Evolutionary conservation across 2,329 filamentous ascomycete species (phyloP).

Genomic region (Colletotrichum nymphaeae): DNA sequence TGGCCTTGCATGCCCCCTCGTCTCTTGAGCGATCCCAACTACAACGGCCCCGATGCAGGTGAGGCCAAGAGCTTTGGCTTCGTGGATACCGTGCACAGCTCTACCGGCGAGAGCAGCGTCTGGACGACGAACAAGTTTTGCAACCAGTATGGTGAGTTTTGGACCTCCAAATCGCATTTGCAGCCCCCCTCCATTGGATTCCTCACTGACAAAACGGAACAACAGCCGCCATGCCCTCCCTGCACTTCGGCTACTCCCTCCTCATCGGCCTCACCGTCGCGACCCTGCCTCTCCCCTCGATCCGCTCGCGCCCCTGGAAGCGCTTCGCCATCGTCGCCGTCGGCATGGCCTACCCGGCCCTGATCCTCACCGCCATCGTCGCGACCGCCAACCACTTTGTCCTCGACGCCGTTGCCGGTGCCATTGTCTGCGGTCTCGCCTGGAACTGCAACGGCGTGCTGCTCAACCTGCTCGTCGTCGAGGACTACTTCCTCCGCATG

Average conservation of each 20-base stretch:
- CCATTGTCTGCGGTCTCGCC: constrained; percentile 71
- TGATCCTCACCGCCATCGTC: constrained; percentile 75
- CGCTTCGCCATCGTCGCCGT: constrained; percentile 56
- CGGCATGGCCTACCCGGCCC: constrained; percentile 72
- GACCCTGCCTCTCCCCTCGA: constrained; percentile 70
- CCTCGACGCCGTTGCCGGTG: constrained; percentile 77
- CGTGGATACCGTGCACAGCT: constrained; percentile 60
- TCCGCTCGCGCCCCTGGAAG: constrained; percentile 62
- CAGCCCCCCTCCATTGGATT: neutral
- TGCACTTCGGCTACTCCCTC: constrained; percentile 81
- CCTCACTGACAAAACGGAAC: constrained; percentile 20
- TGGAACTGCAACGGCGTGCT: constrained; percentile 68
- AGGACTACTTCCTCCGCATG: constrained; percentile 75
- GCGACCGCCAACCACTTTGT: constrained; percentile 81
- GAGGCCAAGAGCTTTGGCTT: constrained; percentile 69
- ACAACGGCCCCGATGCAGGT: constrained; percentile 64
- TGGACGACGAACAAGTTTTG: constrained; percentile 74
- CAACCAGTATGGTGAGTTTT: constrained; percentile 74
- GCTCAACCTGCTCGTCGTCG: constrained; percentile 72
- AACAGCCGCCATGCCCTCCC: constrained; percentile 77
- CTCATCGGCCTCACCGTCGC: constrained; percentile 78
- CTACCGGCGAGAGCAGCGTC: constrained; percentile 61
- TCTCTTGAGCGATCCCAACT: constrained; percentile 64
- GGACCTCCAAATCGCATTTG: neutral
- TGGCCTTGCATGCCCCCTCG: constrained; percentile 68